Conservation (phyloP, 2,329 filamentous ascomycete genomes). For the Amesomyces nigricolor region DNA sequence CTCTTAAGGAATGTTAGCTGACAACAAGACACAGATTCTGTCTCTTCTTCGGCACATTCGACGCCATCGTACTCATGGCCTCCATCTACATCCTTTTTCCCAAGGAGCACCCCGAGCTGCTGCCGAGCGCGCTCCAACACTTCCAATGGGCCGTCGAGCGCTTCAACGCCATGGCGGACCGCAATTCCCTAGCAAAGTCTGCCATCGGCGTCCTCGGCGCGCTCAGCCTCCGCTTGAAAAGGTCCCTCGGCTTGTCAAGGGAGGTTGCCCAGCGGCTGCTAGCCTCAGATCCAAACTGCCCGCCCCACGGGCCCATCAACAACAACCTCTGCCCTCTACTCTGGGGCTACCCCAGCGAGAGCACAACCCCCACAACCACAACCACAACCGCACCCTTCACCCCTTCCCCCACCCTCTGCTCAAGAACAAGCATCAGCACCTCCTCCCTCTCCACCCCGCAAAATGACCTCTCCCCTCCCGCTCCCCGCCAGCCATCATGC, state of each 20-base stretch:
- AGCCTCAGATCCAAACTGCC: background rate
- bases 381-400: background rate
- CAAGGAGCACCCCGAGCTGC: slow-evolving; percentile 45
- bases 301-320: background rate
- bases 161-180: slow-evolving; percentile 50
- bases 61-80: slow-evolving; percentile 56
- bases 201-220: slow-evolving; percentile 51
- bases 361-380: background rate
- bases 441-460: background rate
- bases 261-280: slow-evolving; percentile 2
- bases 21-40: slow-evolving; percentile 37
- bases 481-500: background rate
- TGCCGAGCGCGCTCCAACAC: slow-evolving; percentile 46
- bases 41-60: slow-evolving; percentile 59
- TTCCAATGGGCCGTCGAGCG: slow-evolving; percentile 55
- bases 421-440: background rate
- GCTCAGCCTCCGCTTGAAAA: slow-evolving; percentile 49
- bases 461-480: background rate
- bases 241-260: slow-evolving; percentile 36
- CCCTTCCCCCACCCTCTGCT: background rate
- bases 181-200: slow-evolving; percentile 49
- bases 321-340: background rate
- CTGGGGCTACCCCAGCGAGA: background rate
- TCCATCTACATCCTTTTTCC: slow-evolving; percentile 58
- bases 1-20: background rate